phyloP scores from a whole-genome alignment of 2,329 filamentous ascomycete species.

The Balansia obtecta region DNA sequence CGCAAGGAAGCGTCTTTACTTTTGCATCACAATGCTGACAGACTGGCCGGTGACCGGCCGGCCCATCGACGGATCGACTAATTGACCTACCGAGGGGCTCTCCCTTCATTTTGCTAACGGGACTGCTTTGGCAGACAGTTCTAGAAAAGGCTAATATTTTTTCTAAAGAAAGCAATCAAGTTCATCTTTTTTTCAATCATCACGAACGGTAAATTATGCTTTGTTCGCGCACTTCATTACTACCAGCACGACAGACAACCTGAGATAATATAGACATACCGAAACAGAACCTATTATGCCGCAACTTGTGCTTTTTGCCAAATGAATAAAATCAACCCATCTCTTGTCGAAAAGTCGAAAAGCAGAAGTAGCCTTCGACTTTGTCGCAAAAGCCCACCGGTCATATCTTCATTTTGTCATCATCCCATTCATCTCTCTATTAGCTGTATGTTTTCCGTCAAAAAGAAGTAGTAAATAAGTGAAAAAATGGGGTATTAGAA shows the following conservation, averaged over 20 bases:
- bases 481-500: constrained; percentile 7
- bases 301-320: neutral
- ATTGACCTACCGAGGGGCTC: too few relatives aligned
- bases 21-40: too few relatives aligned
- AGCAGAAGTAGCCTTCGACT: neutral
- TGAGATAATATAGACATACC: neutral
- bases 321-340: neutral
- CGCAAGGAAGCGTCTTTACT: too few relatives aligned
- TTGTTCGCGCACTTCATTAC: neutral
- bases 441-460: constrained; percentile 4
- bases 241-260: neutral
- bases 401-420: constrained; percentile 22
- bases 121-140: too few relatives aligned
- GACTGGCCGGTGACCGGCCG: too few relatives aligned
- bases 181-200: neutral
- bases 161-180: too few relatives aligned
- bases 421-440: constrained; percentile 16
- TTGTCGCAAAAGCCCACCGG: constrained; percentile 4
- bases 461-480: constrained; percentile 2
- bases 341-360: constrained; percentile 3
- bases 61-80: too few relatives aligned
- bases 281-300: neutral
- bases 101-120: too few relatives aligned
- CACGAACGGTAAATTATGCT: neutral
- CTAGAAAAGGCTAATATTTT: too few relatives aligned